phyloP scores from a whole-genome alignment of 805 yeast genomes.

The Millerozyma acaciae region DNA sequence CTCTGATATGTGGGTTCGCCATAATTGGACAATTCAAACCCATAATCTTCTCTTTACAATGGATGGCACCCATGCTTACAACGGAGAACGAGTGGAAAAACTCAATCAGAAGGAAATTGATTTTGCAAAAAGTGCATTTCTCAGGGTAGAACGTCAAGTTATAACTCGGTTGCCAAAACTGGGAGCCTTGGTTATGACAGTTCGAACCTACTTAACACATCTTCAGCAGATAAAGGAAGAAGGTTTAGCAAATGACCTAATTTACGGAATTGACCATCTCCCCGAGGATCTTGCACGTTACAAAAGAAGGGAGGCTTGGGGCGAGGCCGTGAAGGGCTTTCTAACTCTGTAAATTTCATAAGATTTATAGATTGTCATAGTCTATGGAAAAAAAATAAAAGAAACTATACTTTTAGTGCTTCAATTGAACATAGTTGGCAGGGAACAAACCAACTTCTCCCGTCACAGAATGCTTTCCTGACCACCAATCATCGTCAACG shows the following conservation, averaged over 20 bases:
- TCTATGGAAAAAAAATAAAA: not conserved
- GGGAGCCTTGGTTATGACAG: conserved; percentile 38
- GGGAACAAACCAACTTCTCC: conserved; percentile 90
- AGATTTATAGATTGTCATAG: not conserved
- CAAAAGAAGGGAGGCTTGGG: conserved; percentile 62
- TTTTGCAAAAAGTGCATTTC: conserved; percentile 18
- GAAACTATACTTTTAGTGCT: conserved; percentile 9
- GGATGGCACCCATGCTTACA: conserved; percentile 30
- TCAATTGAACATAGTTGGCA: conserved; percentile 67
- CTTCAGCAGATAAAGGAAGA: conserved; percentile 28
- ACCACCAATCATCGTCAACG: conserved; percentile 97
- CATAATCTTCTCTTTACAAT: conserved; percentile 13
- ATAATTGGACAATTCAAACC: conserved; percentile 40
- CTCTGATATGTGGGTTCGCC: conserved; percentile 37
- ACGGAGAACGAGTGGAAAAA: conserved; percentile 21
- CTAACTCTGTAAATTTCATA: not conserved
- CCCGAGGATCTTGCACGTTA: conserved; percentile 44
- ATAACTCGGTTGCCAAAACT: conserved; percentile 36
- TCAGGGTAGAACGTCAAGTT: conserved; percentile 30
- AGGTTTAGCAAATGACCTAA: conserved; percentile 26
- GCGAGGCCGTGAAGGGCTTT: conserved; percentile 52
- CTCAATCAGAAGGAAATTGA: conserved; percentile 29
- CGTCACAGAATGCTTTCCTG: conserved; percentile 61
- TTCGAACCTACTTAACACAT: conserved; percentile 38
- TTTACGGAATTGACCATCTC: conserved; percentile 62